Evolutionary conservation across 139 green algal species (phyloP).

Genomic region (Edaphochlamys debaryana): DNA sequence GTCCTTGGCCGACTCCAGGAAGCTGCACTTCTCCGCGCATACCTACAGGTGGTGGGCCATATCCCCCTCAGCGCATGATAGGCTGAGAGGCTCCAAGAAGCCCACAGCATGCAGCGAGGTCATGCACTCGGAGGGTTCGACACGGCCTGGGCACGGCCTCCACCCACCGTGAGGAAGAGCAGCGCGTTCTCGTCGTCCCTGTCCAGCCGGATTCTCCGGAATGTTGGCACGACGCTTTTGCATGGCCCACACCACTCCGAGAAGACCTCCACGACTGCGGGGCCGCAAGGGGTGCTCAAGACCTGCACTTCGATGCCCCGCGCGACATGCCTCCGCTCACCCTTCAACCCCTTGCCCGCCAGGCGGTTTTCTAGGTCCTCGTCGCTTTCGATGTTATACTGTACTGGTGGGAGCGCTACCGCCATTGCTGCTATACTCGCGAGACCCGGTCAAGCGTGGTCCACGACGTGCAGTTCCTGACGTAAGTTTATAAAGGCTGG

Average conservation of each 20-base stretch:
- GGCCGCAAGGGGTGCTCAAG: neutral
- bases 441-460: too few relatives aligned
- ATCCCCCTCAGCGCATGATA: too few relatives aligned
- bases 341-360: conserved; percentile 54
- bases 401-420: conserved; percentile 16
- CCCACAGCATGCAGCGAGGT: too few relatives aligned
- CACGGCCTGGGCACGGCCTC: too few relatives aligned
- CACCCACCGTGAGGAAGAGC: conserved; percentile 63
- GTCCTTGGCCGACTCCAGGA: conserved; percentile 55
- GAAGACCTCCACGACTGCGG: conserved; percentile 70
- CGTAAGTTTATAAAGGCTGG: too few relatives aligned
- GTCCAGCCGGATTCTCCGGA: conserved; percentile 68
- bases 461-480: too few relatives aligned
- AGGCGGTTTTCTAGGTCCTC: conserved; percentile 42
- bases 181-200: conserved; percentile 75
- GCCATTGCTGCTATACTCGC: too few relatives aligned
- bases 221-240: conserved; percentile 70
- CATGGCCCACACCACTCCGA: conserved; percentile 67
- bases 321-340: conserved; percentile 6
- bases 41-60: conserved; percentile 39
- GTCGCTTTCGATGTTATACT: conserved; percentile 46
- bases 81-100: too few relatives aligned
- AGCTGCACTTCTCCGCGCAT: conserved; percentile 55
- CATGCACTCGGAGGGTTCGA: too few relatives aligned
- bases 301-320: neutral